These are phyloP conservation scores for Rhododendron williamsianum DNA, from an alignment of 148 eudicot genomes.

Conservation along the genomic window DNA sequence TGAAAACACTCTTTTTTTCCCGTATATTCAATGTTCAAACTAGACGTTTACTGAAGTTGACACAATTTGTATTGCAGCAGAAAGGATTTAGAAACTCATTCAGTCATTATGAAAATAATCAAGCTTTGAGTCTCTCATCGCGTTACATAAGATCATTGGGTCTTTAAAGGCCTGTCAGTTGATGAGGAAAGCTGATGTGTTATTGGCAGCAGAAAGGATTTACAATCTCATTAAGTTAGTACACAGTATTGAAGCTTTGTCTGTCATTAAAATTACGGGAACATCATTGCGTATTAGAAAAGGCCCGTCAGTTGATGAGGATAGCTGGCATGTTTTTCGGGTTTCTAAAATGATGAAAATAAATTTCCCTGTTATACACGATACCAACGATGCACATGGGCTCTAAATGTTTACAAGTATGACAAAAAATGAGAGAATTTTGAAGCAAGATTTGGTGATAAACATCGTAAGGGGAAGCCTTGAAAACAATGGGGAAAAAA, in stretches of 20 bases:
- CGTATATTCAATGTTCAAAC: not conserved
- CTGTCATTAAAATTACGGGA: not conserved
- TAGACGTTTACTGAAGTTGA: not conserved
- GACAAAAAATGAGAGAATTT: not conserved
- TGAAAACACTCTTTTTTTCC: not conserved
- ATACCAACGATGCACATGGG: not conserved
- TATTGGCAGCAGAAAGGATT: not conserved
- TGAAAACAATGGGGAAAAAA: not conserved
- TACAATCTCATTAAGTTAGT: not conserved
- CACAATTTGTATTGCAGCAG: not conserved
- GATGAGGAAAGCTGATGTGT: not conserved
- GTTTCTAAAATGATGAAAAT: not conserved
- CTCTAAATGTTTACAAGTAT: not conserved
- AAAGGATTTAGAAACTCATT: not conserved
- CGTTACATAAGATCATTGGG: not conserved
- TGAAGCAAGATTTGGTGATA: not conserved
- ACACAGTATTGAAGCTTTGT: not conserved
- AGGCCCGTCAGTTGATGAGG: not conserved
- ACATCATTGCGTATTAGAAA: not conserved
- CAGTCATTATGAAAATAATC: not conserved
- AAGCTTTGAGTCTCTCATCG: not conserved
- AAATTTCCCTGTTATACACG: not conserved
- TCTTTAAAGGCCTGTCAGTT: not conserved
- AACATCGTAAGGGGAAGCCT: not conserved
- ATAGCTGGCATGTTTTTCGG: not conserved